A percentile compares a stretch with the other conserved stretches of the same genome.
Conservation (phyloP, 768 basidiomycete genomes). For the Kondoa malvinella region DNA sequence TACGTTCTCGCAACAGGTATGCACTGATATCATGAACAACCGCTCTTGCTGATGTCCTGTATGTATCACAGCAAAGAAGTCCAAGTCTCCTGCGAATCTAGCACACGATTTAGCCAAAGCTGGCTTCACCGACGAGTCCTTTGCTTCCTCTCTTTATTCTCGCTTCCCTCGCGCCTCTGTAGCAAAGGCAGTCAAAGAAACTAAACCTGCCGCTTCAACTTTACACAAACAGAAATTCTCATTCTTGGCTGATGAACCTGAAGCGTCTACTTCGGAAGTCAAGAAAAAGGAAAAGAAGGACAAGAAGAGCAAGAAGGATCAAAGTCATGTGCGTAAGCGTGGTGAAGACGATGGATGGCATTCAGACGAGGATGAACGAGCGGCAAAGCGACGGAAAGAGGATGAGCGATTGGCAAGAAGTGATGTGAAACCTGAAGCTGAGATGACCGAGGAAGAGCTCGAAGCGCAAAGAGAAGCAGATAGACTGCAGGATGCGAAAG, state of each 20-base stretch:
- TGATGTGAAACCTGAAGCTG: background rate
- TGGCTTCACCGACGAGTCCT: background rate
- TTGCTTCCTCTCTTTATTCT: background rate
- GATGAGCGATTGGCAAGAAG: background rate
- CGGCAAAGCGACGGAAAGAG: background rate
- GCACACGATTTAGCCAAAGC: background rate
- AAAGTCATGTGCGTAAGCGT: background rate
- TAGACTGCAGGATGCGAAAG: slow-evolving; percentile 57
- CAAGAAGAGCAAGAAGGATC: background rate
- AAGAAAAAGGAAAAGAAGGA: background rate
- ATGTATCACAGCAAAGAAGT: background rate
- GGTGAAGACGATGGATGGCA: background rate
- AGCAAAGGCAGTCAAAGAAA: background rate
- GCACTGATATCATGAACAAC: background rate
- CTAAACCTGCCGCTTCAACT: background rate
- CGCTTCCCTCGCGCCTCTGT: background rate
- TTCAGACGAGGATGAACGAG: background rate
- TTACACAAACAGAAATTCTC: background rate
- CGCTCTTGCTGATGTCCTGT: background rate
- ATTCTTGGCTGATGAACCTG: background rate
- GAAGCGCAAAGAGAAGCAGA: slow-evolving; percentile 43
- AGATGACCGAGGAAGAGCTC: background rate
- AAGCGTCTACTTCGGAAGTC: background rate
- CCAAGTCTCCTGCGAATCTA: background rate
- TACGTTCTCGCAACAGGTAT: background rate